Conservation (phyloP, 2,329 filamentous ascomycete species). For the Microascus cirrosus region DNA sequence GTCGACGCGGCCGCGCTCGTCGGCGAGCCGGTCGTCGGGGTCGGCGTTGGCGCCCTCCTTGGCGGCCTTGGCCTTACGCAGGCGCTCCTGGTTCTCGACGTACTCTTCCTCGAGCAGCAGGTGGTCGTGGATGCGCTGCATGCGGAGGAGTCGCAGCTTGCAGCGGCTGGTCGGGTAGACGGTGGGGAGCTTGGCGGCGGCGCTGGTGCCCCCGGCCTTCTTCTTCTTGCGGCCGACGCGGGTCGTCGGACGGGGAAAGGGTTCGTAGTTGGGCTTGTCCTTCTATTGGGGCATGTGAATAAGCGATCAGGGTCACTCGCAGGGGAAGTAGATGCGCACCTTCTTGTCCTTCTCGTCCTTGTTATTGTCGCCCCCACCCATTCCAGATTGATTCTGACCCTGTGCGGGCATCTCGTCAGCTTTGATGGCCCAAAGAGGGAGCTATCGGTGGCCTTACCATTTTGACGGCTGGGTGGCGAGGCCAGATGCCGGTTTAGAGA, state of each 20-base stretch:
- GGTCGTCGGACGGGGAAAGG: slow-evolving; percentile 90
- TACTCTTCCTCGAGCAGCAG: slow-evolving; percentile 95
- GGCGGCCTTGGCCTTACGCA: slow-evolving; percentile 81
- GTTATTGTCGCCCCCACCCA: slow-evolving; percentile 62
- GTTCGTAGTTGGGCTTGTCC: slow-evolving; percentile 99
- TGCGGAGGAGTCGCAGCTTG: slow-evolving; percentile 91
- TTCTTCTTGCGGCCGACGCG: slow-evolving; percentile 98
- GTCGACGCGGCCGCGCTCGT: slow-evolving; percentile 89
- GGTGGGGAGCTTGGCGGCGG: slow-evolving; percentile 86
- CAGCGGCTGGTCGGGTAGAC: slow-evolving; percentile 94
- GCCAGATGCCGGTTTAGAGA: slow-evolving; percentile 8
- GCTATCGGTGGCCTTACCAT: slow-evolving; percentile 19
- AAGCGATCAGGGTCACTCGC: not conserved
- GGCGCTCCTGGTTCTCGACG: slow-evolving; percentile 94
- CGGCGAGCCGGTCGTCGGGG: slow-evolving; percentile 73
- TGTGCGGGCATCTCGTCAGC: slow-evolving; percentile 17
- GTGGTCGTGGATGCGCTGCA: slow-evolving; percentile 98
- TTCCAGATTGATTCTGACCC: slow-evolving; percentile 81
- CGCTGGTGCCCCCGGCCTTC: slow-evolving; percentile 85
- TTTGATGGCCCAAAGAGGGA: not conserved
- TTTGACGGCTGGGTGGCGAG: slow-evolving; percentile 12
- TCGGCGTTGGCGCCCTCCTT: slow-evolving; percentile 66
- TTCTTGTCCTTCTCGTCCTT: slow-evolving; percentile 91
- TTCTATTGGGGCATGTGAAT: slow-evolving; percentile 46
- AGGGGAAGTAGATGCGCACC: slow-evolving; percentile 32